Conservation (phyloP, 1,139 yeast genomes). For the Taphrina betulina region DNA sequence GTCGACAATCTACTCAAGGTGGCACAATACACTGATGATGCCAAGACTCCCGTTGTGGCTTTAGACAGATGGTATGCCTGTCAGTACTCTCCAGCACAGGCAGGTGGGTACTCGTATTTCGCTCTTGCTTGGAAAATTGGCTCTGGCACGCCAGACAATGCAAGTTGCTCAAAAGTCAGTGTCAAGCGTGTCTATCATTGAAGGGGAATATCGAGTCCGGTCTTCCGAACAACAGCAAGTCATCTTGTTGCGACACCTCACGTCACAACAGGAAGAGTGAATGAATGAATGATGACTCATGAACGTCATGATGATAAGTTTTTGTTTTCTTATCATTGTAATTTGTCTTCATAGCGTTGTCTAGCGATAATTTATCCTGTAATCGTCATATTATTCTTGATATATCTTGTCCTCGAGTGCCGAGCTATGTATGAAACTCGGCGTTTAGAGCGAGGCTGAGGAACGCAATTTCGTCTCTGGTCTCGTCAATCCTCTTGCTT, state of each 20-base stretch:
- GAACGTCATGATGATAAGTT: too few species aligned
- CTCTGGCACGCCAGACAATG: slow-evolving; percentile 10
- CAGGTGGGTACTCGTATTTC: slow-evolving; percentile 1
- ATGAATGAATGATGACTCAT: too few species aligned
- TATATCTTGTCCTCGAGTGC: too few species aligned
- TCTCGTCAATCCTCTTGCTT: slow-evolving; percentile 28
- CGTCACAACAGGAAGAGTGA: too few species aligned
- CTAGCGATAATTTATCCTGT: too few species aligned
- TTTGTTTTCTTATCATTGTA: too few species aligned
- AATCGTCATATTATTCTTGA: too few species aligned
- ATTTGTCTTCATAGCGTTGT: too few species aligned
- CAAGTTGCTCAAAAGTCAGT: slow-evolving; percentile 12
- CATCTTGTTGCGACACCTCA: too few species aligned
- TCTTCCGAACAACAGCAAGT: too few species aligned
- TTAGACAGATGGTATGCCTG: slow-evolving; percentile 13
- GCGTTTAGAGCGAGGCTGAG: slow-evolving; percentile 19
- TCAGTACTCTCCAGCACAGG: not conserved
- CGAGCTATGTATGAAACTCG: too few species aligned
- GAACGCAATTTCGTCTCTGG: slow-evolving; percentile 25
- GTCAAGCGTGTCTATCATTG: slow-evolving; percentile 32
- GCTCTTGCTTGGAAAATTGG: slow-evolving; percentile 21
- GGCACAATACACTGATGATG: not conserved
- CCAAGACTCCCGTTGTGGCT: not conserved
- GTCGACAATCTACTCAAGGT: slow-evolving; percentile 7
- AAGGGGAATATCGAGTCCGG: too few species aligned